phyloP scores from a whole-genome alignment of 2,329 filamentous ascomycete genomes.

The Apiospora aurea region DNA sequence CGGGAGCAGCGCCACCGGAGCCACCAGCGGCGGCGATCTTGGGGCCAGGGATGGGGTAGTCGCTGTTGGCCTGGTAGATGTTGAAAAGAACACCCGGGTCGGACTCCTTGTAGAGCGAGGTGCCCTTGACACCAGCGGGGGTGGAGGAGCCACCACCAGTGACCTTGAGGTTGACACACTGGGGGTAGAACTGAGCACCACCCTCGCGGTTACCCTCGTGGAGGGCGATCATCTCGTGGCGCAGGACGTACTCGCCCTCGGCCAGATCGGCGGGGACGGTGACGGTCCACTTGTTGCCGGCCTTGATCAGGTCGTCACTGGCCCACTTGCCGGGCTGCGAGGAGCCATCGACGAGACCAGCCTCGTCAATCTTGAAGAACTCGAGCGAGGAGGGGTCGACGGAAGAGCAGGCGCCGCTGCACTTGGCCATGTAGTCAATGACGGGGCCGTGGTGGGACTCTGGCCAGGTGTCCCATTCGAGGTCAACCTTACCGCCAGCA shows the following conservation, averaged over 20 bases:
- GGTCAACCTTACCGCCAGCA: constrained; percentile 39
- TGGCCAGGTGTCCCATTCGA: constrained; percentile 43
- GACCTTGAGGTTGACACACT: constrained; percentile 64
- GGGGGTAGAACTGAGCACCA: constrained; percentile 50
- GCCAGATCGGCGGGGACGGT: constrained; percentile 45
- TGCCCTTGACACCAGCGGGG: constrained; percentile 56
- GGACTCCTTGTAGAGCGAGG: constrained; percentile 57
- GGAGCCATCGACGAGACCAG: constrained; percentile 38
- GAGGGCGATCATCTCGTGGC: constrained; percentile 55
- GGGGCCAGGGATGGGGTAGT: constrained; percentile 39
- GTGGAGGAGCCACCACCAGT: constrained; percentile 53
- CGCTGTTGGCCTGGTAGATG: constrained; percentile 52
- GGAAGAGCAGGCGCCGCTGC: constrained; percentile 37
- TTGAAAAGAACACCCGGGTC: constrained; percentile 62
- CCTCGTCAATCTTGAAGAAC: constrained; percentile 41
- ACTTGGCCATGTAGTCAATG: constrained; percentile 46
- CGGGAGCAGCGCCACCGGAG: constrained; percentile 1
- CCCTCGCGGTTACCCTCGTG: constrained; percentile 47
- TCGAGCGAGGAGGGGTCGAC: constrained; percentile 39
- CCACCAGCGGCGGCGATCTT: constrained; percentile 23
- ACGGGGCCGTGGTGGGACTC: constrained; percentile 43
- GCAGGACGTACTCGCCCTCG: constrained; percentile 52
- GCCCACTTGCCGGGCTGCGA: constrained; percentile 39
- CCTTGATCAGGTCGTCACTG: constrained; percentile 50
- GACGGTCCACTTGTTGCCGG: constrained; percentile 55